Percentiles rank a stretch among this genome's conserved stretches.
These are phyloP conservation scores for Malassezia slooffiae DNA, from an alignment of 1,284 basidiomycete species.

Conservation along the genomic window DNA sequence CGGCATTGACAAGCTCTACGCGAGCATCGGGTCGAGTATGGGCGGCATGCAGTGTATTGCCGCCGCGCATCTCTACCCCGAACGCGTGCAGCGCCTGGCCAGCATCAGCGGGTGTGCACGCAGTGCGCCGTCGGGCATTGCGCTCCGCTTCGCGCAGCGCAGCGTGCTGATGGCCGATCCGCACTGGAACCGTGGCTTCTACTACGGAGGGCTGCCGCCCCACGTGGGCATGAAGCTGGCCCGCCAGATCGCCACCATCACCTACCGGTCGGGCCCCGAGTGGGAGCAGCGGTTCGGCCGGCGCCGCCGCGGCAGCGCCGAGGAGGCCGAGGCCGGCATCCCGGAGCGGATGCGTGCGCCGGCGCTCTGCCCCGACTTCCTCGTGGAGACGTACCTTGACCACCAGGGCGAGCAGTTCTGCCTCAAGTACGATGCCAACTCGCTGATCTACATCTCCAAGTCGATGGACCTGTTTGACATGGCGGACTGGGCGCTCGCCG, in stretches of 20 bases:
- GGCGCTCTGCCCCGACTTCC: constrained; percentile 80
- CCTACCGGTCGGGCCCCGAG: constrained; percentile 95
- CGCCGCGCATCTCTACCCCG: constrained; percentile 82
- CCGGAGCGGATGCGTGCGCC: constrained; percentile 45
- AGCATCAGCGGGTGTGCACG: constrained; percentile 89
- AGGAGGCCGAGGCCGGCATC: constrained; percentile 3
- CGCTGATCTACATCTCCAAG: constrained; percentile 86
- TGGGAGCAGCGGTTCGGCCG: constrained; percentile 96
- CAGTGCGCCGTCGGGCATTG: constrained; percentile 79
- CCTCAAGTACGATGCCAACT: constrained; percentile 97
- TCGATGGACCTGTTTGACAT: constrained; percentile 99
- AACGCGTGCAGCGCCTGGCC: constrained; percentile 75
- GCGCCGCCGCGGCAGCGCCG: constrained; percentile 49
- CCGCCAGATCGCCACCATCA: constrained; percentile 96
- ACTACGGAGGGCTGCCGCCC: constrained; percentile 85
- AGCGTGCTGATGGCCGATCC: constrained; percentile 96
- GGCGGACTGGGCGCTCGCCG: constrained; percentile 64
- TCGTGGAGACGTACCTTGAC: constrained; percentile 97
- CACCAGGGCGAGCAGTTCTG: constrained; percentile 81
- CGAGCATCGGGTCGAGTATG: constrained; percentile 87
- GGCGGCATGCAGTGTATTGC: constrained; percentile 95
- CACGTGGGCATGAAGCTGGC: constrained; percentile 98
- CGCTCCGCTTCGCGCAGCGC: constrained; percentile 88
- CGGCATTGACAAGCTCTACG: constrained; percentile 73
- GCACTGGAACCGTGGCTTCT: constrained; percentile 98